Evolutionary conservation across 768 basidiomycete species (phyloP).

Genomic region (Kwoniella sp.): DNA sequence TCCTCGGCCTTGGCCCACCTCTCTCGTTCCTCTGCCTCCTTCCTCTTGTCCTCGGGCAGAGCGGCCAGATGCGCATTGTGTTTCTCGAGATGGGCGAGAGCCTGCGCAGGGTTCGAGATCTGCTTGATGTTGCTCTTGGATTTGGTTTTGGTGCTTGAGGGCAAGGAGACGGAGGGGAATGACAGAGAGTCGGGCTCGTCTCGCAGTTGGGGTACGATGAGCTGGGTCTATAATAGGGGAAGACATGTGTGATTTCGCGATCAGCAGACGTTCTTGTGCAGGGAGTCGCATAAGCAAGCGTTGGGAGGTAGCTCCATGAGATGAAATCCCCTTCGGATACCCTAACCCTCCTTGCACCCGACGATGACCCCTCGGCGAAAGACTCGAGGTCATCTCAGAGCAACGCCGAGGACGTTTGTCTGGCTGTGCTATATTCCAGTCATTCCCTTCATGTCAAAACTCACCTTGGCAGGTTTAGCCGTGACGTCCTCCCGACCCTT

Average conservation of each 20-base stretch:
- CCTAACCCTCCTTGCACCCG: background rate
- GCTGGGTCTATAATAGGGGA: conserved; percentile 37
- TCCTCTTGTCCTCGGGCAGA: conserved; percentile 80
- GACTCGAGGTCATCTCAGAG: no score
- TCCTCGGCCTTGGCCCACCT: conserved; percentile 89
- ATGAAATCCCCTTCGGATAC: no score
- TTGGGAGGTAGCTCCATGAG: no score
- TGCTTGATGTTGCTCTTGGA: conserved; percentile 67
- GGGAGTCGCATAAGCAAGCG: no score
- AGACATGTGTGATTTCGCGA: background rate
- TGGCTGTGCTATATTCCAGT: no score
- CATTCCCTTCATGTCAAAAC: conserved; percentile 13
- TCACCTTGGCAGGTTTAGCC: conserved; percentile 50
- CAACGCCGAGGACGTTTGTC: no score
- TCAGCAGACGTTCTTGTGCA: no score
- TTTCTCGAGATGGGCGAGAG: conserved; percentile 74
- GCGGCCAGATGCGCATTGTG: conserved; percentile 75
- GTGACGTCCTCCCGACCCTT: conserved; percentile 63
- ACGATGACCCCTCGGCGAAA: no score
- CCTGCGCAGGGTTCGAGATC: conserved; percentile 77
- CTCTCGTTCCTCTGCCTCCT: conserved; percentile 75
- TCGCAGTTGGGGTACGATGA: conserved; percentile 48
- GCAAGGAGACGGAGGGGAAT: conserved; percentile 68
- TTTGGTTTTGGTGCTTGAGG: conserved; percentile 47
- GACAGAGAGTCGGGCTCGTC: conserved; percentile 61